phyloP scores from a whole-genome alignment of 495 filamentous ascomycete species.

The Podospora tetraspora region DNA sequence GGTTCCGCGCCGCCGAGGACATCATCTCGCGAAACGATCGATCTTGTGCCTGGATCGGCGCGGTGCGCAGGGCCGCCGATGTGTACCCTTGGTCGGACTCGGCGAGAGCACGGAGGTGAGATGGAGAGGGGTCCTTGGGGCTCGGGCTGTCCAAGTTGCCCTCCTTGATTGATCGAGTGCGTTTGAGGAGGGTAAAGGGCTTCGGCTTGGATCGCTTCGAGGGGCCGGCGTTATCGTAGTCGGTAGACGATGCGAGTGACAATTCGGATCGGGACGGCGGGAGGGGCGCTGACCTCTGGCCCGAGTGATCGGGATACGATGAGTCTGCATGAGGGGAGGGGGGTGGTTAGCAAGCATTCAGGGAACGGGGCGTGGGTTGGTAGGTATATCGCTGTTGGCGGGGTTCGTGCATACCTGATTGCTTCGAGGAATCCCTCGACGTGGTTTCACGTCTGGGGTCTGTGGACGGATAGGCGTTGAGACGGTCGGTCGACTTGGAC shows the following conservation, averaged over 20 bases:
- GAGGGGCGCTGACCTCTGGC: conserved; percentile 32
- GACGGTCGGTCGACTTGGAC: conserved; percentile 36
- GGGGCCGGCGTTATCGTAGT: conserved; percentile 33
- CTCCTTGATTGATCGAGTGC: conserved; percentile 64
- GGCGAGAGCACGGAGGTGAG: conserved; percentile 25
- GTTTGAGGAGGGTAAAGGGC: conserved; percentile 55
- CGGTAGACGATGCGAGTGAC: conserved; percentile 36
- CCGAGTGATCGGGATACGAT: conserved; percentile 34
- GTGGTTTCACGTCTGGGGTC: conserved; percentile 38
- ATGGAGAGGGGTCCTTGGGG: conserved; percentile 32
- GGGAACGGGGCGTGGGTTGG: not conserved
- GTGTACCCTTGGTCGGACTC: conserved; percentile 40
- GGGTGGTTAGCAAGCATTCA: conserved; percentile 17
- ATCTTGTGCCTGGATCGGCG: conserved; percentile 57
- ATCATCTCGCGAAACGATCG: conserved; percentile 60
- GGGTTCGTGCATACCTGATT: conserved; percentile 37
- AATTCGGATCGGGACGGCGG: conserved; percentile 41
- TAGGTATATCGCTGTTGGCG: not conserved
- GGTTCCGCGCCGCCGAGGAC: conserved; percentile 53
- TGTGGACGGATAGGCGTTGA: conserved; percentile 31
- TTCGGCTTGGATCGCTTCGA: conserved; percentile 49
- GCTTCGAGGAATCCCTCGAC: conserved; percentile 41
- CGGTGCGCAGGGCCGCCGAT: conserved; percentile 37
- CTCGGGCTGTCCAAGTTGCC: conserved; percentile 39
- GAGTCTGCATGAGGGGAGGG: conserved; percentile 28